Percentiles rank a stretch among this genome's conserved stretches.
phyloP scores from a whole-genome alignment of 2,329 filamentous ascomycete genomes.

The Beauveria caledonica region DNA sequence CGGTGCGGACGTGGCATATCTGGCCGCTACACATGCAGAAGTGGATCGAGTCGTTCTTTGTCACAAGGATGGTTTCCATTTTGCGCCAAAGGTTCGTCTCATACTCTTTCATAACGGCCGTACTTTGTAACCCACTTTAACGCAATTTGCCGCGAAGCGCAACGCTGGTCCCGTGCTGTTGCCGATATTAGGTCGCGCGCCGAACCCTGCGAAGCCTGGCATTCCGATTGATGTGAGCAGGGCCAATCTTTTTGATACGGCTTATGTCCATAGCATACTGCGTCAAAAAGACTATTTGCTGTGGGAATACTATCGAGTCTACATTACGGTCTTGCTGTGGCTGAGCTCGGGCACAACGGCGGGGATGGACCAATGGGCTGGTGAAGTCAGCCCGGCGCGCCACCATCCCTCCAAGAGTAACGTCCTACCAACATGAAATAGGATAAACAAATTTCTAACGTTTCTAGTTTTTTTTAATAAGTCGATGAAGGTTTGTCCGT shows the following conservation, averaged over 20 bases:
- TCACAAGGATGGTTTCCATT: slow-evolving; percentile 34
- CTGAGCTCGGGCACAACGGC: slow-evolving; percentile 27
- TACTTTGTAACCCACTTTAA: background rate
- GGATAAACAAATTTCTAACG: no score
- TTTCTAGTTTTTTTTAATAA: slow-evolving; percentile 33
- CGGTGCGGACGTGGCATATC: slow-evolving; percentile 32
- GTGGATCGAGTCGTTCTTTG: slow-evolving; percentile 29
- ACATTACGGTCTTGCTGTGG: slow-evolving; percentile 28
- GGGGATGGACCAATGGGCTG: slow-evolving; percentile 35
- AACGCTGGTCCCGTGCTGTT: slow-evolving; percentile 15
- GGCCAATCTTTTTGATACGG: slow-evolving; percentile 37
- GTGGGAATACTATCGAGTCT: slow-evolving; percentile 35
- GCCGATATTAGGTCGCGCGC: slow-evolving; percentile 14
- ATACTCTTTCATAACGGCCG: background rate
- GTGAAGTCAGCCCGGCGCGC: slow-evolving; percentile 26
- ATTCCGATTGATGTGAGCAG: slow-evolving; percentile 34
- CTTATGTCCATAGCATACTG: slow-evolving; percentile 34
- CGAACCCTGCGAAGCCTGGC: slow-evolving; percentile 18
- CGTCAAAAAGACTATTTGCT: slow-evolving; percentile 26
- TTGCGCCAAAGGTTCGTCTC: slow-evolving; percentile 28
- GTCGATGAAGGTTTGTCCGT: slow-evolving; percentile 28
- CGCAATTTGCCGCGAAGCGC: slow-evolving; percentile 7
- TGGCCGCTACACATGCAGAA: slow-evolving; percentile 33
- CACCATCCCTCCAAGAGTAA: slow-evolving; percentile 21
- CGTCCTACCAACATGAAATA: background rate